Evolutionary conservation across 2,329 filamentous ascomycete species (phyloP).

Genomic region (Penicillium sp.): DNA sequence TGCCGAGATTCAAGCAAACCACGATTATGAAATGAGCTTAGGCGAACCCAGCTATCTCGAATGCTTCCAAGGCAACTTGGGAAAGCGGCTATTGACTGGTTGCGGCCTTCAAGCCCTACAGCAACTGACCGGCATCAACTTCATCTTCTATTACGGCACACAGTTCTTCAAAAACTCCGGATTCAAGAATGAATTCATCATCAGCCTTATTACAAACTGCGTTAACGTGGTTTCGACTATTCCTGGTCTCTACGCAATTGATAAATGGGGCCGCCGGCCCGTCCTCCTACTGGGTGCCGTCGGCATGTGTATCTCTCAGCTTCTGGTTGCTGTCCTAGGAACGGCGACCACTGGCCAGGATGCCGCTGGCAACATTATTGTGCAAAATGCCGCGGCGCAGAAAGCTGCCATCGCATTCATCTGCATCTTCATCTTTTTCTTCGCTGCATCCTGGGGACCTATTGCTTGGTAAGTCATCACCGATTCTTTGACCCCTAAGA

Average conservation of each 20-base stretch:
- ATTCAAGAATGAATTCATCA: constrained; percentile 45
- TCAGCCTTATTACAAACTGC: constrained; percentile 48
- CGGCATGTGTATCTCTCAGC: constrained; percentile 48
- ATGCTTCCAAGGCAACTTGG: constrained; percentile 35
- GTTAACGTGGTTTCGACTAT: constrained; percentile 51
- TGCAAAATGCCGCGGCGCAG: background rate
- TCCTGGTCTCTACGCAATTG: constrained; percentile 48
- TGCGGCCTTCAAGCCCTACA: constrained; percentile 41
- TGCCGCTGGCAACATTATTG: background rate
- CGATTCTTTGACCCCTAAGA: background rate
- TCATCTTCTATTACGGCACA: constrained; percentile 45
- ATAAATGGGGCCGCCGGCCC: constrained; percentile 50
- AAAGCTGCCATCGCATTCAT: constrained; percentile 41
- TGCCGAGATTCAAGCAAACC: constrained; percentile 80
- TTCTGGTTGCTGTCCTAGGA: constrained; percentile 50
- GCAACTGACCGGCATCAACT: constrained; percentile 45
- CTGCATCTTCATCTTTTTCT: constrained; percentile 47
- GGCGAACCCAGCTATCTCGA: constrained; percentile 39
- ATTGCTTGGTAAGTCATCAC: constrained; percentile 15
- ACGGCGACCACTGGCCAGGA: constrained; percentile 31
- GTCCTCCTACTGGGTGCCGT: constrained; percentile 48
- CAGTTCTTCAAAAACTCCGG: constrained; percentile 42
- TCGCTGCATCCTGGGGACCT: constrained; percentile 42
- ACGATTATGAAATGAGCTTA: constrained; percentile 66
- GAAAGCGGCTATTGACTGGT: constrained; percentile 41